These are phyloP conservation scores for Candida nemodendra DNA, from an alignment of 805 yeast genomes.

Conservation along the genomic window DNA sequence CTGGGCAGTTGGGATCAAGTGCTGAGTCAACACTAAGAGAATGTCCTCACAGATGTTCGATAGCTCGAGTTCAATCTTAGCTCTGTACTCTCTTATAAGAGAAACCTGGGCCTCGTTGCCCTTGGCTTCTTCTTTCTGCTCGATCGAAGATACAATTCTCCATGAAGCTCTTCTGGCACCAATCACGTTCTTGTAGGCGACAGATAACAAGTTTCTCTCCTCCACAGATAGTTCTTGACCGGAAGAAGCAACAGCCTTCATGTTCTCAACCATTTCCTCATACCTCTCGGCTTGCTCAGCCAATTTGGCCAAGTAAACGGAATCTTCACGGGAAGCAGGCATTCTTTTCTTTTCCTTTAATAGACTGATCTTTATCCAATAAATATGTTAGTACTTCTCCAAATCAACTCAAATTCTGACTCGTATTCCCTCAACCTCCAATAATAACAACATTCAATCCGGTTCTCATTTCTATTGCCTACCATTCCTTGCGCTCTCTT, in stretches of 20 bases:
- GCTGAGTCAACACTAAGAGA: conserved; percentile 79
- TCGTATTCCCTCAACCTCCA: too few species aligned
- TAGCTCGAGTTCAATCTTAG: conserved; percentile 90
- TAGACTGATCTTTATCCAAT: not conserved
- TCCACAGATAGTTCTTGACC: conserved; percentile 96
- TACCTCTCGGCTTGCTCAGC: conserved; percentile 99
- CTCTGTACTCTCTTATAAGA: conserved; percentile 90
- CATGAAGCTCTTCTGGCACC: conserved; percentile 99
- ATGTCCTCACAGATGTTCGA: conserved; percentile 93
- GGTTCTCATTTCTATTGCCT: too few species aligned
- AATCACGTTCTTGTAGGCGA: conserved; percentile 96
- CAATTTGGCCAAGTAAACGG: conserved; percentile 95
- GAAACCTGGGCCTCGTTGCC: conserved; percentile 89
- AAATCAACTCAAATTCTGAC: too few species aligned
- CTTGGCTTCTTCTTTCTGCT: conserved; percentile 96
- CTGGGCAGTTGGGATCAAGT: conserved; percentile 90
- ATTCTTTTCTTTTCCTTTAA: conserved; percentile 33
- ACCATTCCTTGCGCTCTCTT: too few species aligned
- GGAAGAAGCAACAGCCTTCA: conserved; percentile 95
- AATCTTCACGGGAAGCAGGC: conserved; percentile 94
- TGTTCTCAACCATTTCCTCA: conserved; percentile 98
- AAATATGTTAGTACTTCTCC: not conserved
- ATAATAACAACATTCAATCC: too few species aligned
- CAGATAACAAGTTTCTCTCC: conserved; percentile 95
- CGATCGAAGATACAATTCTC: conserved; percentile 98